A percentile compares a stretch with the other conserved stretches of the same genome.
Evolutionary conservation across 2,329 filamentous ascomycete species (phyloP).

Genomic region (Beauveria scarabaeidicola): DNA sequence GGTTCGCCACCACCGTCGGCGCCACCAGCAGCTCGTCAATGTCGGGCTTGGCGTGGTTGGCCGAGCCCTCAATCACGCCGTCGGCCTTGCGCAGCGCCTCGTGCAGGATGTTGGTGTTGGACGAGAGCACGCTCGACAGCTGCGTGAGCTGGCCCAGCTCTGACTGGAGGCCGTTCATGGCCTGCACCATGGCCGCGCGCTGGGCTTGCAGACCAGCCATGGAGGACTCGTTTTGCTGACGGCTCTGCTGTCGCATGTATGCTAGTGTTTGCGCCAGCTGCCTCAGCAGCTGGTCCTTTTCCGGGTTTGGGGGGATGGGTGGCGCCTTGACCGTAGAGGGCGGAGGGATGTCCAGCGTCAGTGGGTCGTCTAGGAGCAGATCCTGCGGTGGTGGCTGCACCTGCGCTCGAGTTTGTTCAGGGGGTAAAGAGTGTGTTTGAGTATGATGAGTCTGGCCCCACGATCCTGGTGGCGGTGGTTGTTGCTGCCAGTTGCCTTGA

Average conservation of each 20-base stretch:
- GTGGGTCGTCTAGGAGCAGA: slow-evolving; percentile 47
- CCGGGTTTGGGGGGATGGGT: slow-evolving; percentile 88
- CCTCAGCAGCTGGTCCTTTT: slow-evolving; percentile 79
- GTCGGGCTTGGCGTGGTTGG: slow-evolving; percentile 58
- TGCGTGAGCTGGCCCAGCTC: slow-evolving; percentile 66
- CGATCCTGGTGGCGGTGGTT: slow-evolving; percentile 15
- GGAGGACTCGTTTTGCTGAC: slow-evolving; percentile 64
- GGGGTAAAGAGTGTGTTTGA: slow-evolving; percentile 23
- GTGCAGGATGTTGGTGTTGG: slow-evolving; percentile 71
- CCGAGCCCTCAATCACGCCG: slow-evolving; percentile 63
- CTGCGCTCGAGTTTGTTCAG: slow-evolving; percentile 17
- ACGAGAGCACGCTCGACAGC: slow-evolving; percentile 60
- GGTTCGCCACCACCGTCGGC: slow-evolving; percentile 84
- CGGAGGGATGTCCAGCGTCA: slow-evolving; percentile 41
- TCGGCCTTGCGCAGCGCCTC: slow-evolving; percentile 74
- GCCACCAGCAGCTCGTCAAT: slow-evolving; percentile 92
- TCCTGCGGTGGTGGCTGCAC: slow-evolving; percentile 34
- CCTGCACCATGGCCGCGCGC: slow-evolving; percentile 63
- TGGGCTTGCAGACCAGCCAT: slow-evolving; percentile 72
- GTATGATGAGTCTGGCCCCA: slow-evolving; percentile 18
- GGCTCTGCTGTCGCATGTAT: slow-evolving; percentile 58
- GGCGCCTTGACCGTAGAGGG: slow-evolving; percentile 55
- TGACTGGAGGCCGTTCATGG: slow-evolving; percentile 59
- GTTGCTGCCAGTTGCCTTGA: slow-evolving; percentile 17
- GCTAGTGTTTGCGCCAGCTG: slow-evolving; percentile 66